Percentiles rank a stretch among this genome's conserved stretches.
phyloP scores from a whole-genome alignment of 2,329 filamentous ascomycete genomes.

The Sporothrix brunneoviolacea region DNA sequence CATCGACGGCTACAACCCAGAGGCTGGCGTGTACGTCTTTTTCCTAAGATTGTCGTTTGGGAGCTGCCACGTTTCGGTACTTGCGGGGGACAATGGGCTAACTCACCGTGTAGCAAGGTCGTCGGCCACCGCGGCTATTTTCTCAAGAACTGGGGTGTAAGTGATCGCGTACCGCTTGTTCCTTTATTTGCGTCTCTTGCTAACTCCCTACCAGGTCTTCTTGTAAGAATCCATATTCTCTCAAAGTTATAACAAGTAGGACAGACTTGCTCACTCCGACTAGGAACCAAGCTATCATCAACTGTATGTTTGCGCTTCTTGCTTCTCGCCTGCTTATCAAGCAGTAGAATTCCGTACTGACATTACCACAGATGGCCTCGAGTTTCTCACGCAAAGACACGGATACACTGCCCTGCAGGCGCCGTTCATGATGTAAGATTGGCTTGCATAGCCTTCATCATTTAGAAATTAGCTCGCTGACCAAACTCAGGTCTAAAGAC shows the following conservation, averaged over 20 bases:
- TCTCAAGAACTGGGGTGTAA: conserved; percentile 76
- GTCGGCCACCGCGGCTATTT: conserved; percentile 95
- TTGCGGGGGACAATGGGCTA: not conserved
- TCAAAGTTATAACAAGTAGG: not conserved
- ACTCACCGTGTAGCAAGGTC: conserved; percentile 51
- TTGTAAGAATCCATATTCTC: not conserved
- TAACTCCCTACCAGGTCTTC: not conserved
- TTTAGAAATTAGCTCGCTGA: not conserved
- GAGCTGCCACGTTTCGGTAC: too few species aligned
- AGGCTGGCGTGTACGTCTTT: conserved; percentile 59
- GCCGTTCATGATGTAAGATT: conserved; percentile 76
- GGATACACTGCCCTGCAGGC: conserved; percentile 80
- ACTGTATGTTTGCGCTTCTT: conserved; percentile 41
- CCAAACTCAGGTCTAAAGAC: conserved; percentile 52
- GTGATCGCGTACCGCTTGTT: not conserved
- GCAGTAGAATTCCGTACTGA: not conserved
- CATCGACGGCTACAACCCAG: conserved; percentile 86
- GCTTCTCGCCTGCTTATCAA: too few species aligned
- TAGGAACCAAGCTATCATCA: conserved; percentile 79
- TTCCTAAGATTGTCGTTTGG: not conserved
- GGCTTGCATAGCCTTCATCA: too few species aligned
- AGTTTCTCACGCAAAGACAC: conserved; percentile 69
- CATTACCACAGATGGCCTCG: conserved; percentile 55
- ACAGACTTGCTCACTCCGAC: not conserved
- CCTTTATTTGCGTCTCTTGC: not conserved